phyloP scores from a whole-genome alignment of 2,329 filamentous ascomycete genomes.

The Ceratocystis diversiconidia region DNA sequence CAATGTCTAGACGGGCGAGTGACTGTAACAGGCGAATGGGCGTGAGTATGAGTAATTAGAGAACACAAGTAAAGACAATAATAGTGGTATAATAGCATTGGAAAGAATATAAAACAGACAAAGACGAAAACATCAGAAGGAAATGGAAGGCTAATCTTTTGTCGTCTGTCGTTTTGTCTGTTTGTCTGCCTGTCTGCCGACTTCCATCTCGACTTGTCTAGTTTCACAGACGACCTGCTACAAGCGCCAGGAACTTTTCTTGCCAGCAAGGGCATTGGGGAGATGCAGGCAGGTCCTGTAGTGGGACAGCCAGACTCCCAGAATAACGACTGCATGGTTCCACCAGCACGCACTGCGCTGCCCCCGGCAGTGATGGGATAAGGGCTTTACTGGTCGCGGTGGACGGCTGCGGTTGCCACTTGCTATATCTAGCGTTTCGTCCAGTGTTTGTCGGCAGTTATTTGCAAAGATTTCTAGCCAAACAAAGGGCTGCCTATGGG shows the following conservation, averaged over 20 bases:
- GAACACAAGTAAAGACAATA: neutral
- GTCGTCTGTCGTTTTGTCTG: neutral
- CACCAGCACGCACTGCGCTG: neutral
- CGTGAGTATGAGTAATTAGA: neutral
- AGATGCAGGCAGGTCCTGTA: neutral
- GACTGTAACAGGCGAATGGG: neutral
- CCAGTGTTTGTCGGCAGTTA: neutral
- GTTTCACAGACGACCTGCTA: neutral
- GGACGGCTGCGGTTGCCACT: neutral
- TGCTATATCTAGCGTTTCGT: neutral
- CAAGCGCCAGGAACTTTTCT: neutral
- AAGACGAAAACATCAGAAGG: neutral
- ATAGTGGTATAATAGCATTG: neutral
- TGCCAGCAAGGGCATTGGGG: neutral
- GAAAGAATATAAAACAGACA: neutral
- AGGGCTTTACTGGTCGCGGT: neutral
- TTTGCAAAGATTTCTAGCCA: neutral
- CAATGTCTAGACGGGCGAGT: neutral
- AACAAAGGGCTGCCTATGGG: neutral
- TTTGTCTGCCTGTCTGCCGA: neutral
- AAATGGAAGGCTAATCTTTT: neutral
- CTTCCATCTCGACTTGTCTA: constrained; percentile 1
- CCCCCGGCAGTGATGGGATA: neutral
- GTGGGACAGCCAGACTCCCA: neutral
- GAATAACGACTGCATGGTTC: neutral